A percentile compares a stretch with the other conserved stretches of the same genome.
phyloP scores from a whole-genome alignment of 2,329 filamentous ascomycete species.

The Rhinocladiella similis region DNA sequence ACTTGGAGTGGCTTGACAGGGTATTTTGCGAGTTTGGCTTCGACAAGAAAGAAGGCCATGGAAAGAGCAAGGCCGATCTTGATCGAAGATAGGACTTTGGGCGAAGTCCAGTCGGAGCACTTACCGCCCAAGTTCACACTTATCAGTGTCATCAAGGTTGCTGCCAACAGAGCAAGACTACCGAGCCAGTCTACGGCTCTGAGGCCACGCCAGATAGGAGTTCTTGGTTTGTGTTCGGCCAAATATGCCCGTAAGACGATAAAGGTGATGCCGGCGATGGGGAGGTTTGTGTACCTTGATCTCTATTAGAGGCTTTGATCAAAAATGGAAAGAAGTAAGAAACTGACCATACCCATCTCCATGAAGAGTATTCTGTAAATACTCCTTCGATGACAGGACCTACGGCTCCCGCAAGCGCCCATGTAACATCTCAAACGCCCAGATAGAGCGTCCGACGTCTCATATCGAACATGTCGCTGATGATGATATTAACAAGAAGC shows the following conservation, averaged over 20 bases:
- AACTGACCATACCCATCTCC: slow-evolving; percentile 58
- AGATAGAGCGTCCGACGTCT: slow-evolving; percentile 52
- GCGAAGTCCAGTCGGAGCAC: slow-evolving; percentile 70
- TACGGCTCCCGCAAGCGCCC: slow-evolving; percentile 54
- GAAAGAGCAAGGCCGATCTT: slow-evolving; percentile 68
- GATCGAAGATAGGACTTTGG: slow-evolving; percentile 73
- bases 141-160: slow-evolving; percentile 83
- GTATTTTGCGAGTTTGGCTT: slow-evolving; percentile 70
- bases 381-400: slow-evolving; percentile 56
- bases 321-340: no score
- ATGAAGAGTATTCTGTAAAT: slow-evolving; percentile 45
- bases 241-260: slow-evolving; percentile 52
- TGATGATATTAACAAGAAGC: slow-evolving; percentile 53
- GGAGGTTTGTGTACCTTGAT: no score
- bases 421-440: slow-evolving; percentile 53
- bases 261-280: slow-evolving; percentile 50
- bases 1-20: slow-evolving; percentile 75
- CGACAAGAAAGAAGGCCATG: slow-evolving; percentile 67
- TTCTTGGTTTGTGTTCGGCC: slow-evolving; percentile 56
- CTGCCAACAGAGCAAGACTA: slow-evolving; percentile 65
- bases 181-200: slow-evolving; percentile 56
- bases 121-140: slow-evolving; percentile 83
- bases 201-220: slow-evolving; percentile 40
- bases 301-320: no score
- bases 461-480: slow-evolving; percentile 57